These are phyloP conservation scores for Fomitopsis betulina DNA, from an alignment of 1,284 basidiomycete species.

Conservation along the genomic window DNA sequence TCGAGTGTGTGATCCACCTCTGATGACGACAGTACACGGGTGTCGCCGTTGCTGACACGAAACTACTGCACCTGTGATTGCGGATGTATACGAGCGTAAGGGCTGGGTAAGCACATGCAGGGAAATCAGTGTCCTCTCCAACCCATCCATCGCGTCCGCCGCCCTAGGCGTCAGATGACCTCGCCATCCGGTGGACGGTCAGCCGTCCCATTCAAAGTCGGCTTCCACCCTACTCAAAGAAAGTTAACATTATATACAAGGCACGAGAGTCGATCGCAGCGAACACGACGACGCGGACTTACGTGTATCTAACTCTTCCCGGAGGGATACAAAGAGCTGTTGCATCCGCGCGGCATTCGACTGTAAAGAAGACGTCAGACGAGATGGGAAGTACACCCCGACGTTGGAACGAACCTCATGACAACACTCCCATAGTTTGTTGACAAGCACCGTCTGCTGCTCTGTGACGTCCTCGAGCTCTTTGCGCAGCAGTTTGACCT, in stretches of 20 bases:
- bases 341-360: slow-evolving; percentile 77
- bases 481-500: slow-evolving; percentile 64
- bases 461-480: slow-evolving; percentile 72
- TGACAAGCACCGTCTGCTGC: slow-evolving; percentile 70
- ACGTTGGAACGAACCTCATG: slow-evolving; percentile 58
- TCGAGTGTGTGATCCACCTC: background rate
- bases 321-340: slow-evolving; percentile 69
- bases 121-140: background rate
- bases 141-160: background rate
- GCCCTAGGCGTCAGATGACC: slow-evolving; percentile 21
- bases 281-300: background rate
- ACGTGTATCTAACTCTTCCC: slow-evolving; percentile 71
- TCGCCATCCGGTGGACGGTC: slow-evolving; percentile 45
- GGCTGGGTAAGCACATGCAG: background rate
- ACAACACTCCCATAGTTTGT: slow-evolving; percentile 76
- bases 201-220: slow-evolving; percentile 24
- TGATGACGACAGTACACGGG: background rate
- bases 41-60: background rate
- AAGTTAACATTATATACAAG: background rate
- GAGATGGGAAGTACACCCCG: background rate
- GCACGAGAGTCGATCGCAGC: background rate
- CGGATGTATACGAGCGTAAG: background rate
- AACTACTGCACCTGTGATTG: background rate
- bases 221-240: background rate
- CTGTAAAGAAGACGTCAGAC: slow-evolving; percentile 31